phyloP scores from a whole-genome alignment of 176 grass and related monocot genomes.

The Bonia amplexicaulis region DNA sequence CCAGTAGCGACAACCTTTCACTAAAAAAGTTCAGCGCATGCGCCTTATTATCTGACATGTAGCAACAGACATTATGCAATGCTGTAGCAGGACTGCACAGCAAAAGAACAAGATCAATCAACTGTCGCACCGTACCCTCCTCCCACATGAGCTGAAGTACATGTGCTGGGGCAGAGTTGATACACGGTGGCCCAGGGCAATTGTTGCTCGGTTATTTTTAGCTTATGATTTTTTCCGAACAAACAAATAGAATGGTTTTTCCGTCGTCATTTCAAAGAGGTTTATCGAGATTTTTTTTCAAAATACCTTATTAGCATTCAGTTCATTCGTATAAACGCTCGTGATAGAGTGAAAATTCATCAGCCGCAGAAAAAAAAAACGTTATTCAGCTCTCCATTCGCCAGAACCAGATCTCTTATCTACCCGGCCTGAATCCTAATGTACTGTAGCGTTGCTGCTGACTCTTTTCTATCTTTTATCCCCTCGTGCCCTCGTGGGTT shows the following conservation, averaged over 20 bases:
- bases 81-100: background rate
- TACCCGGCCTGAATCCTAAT: background rate
- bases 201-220: too few species aligned
- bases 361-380: too few species aligned
- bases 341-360: too few species aligned
- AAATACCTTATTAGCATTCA: too few species aligned
- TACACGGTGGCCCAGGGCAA: background rate
- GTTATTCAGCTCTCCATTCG: background rate
- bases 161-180: background rate
- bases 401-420: background rate
- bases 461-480: background rate
- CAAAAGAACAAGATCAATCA: background rate
- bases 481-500: background rate
- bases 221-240: too few species aligned
- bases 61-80: background rate
- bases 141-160: background rate
- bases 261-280: too few species aligned
- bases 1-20: background rate
- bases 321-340: rapidly evolving
- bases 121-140: background rate
- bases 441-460: background rate
- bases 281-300: too few species aligned
- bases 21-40: background rate
- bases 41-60: background rate
- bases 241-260: too few species aligned